Conservation (phyloP, 441 rosid species). For the Brassica hybrid region DNA sequence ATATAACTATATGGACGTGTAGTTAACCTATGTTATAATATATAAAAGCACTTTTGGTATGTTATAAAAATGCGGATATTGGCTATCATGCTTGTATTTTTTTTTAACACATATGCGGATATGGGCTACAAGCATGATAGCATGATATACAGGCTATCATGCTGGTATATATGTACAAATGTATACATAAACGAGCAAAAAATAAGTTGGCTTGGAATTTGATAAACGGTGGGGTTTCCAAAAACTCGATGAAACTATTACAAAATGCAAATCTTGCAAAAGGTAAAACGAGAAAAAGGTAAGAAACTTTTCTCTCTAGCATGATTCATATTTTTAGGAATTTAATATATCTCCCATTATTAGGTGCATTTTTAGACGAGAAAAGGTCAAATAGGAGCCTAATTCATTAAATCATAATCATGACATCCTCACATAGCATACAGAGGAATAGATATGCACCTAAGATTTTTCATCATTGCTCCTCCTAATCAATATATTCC, state of each 20-base stretch:
- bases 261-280: slow-evolving; percentile 44
- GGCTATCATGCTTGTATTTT: slow-evolving; percentile 13
- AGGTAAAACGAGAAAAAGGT: slow-evolving; percentile 47
- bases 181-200: background rate
- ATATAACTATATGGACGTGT: background rate
- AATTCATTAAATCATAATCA: slow-evolving; percentile 64
- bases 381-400: slow-evolving; percentile 70
- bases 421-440: slow-evolving; percentile 64
- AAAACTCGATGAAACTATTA: slow-evolving; percentile 33
- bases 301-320: slow-evolving; percentile 47
- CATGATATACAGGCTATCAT: no score
- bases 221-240: slow-evolving; percentile 51
- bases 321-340: slow-evolving; percentile 16
- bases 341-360: background rate
- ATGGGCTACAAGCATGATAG: no score
- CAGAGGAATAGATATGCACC: slow-evolving; percentile 76
- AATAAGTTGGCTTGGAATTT: slow-evolving; percentile 49
- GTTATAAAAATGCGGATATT: background rate
- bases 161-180: no score
- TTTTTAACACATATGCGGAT: no score
- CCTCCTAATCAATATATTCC: slow-evolving; percentile 45
- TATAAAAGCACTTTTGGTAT: background rate
- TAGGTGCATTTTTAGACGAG: background rate
- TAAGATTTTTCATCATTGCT: slow-evolving; percentile 89
- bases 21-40: background rate